Percentiles rank a stretch among this genome's conserved stretches.
These are phyloP conservation scores for Cryptococcus neoformans DNA, from an alignment of 1,284 basidiomycete species.

Conservation along the genomic window DNA sequence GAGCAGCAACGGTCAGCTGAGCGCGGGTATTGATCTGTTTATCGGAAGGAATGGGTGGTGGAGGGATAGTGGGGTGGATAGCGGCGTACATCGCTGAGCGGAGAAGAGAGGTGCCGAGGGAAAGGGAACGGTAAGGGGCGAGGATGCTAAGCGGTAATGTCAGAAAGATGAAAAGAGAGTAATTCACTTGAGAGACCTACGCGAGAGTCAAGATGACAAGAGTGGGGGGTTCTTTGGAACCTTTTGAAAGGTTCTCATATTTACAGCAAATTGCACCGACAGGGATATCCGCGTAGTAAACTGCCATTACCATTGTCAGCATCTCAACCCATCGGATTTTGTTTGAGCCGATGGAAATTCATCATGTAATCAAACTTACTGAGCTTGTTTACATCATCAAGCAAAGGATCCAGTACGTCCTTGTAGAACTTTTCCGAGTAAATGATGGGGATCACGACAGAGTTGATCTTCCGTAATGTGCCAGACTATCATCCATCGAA, in stretches of 20 bases:
- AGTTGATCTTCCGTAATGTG: conserved; percentile 45
- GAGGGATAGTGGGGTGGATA: conserved; percentile 39
- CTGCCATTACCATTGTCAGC: conserved; percentile 9
- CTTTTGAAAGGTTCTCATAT: conserved; percentile 33
- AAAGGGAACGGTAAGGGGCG: conserved; percentile 46
- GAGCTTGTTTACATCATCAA: conserved; percentile 50
- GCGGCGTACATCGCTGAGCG: conserved; percentile 32
- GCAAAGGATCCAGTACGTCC: conserved; percentile 38
- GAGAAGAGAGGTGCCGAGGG: conserved; percentile 44
- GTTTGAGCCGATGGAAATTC: background rate
- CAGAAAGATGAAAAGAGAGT: background rate
- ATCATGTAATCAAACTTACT: conserved; percentile 23
- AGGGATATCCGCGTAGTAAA: conserved; percentile 50
- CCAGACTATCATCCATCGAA: conserved; percentile 28
- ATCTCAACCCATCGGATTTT: background rate
- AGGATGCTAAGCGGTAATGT: conserved; percentile 31
- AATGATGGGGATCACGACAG: conserved; percentile 45
- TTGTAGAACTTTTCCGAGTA: conserved; percentile 50
- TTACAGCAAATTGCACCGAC: conserved; percentile 45
- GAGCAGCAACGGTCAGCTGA: conserved; percentile 25
- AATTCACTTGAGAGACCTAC: conserved; percentile 22
- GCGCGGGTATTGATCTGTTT: conserved; percentile 35
- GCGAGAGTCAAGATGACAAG: conserved; percentile 45
- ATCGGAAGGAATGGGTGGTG: conserved; percentile 36
- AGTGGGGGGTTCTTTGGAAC: conserved; percentile 31